Evolutionary conservation across 2,329 filamentous ascomycete species (phyloP), one percentile per base, ranked within the genome.

Genomic region (Aspergillus sp.): DNA sequence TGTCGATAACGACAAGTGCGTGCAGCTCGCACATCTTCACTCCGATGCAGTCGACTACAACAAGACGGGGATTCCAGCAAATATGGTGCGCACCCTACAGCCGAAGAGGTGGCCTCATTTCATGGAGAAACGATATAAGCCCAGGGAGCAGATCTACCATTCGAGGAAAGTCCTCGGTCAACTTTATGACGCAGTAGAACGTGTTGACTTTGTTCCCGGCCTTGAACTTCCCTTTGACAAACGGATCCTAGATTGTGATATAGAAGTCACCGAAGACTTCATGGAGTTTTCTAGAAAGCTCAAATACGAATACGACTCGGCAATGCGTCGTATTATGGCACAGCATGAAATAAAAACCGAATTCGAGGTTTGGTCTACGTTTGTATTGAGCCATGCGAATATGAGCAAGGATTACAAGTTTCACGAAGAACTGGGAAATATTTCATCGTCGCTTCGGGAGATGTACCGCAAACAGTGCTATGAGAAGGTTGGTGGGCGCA

Each of bases 31-130:
- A 2, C 73, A 78, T 7, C 72, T 97, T 2, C 93, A 98, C 64
- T 97, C 93, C 0, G 82, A 84, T 57, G 91, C 93, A 0, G 93
- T 98, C 1, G 93, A 98, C 65, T 98, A 93, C 62, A 84, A 88
- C 41, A 98, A 98, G 71, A 91, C 88, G 1, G 93, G 93, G 0
- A 77, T 85, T 7, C 80, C 86, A 0, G 91, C 90, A 0, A 70
- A 77, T 17, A 85, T 95, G 74, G 73, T 74, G 5, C 69, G 72
- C 35, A 71, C 76, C 0, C 71, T 93, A 3, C 72, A 74, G n/a
- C 83, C 86, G 0, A 72, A 59, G 5, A 70, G 58, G 46, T 95
- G 82, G 79, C 93, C 90, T 0, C 91, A 96, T 64, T 97, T 91
- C 63, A 91, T 94, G 84, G 85, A 90, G 63, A 89, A 84, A 61